These are phyloP conservation scores for Termitomyces sp. DNA, from an alignment of 768 basidiomycete genomes.

Conservation along the genomic window DNA sequence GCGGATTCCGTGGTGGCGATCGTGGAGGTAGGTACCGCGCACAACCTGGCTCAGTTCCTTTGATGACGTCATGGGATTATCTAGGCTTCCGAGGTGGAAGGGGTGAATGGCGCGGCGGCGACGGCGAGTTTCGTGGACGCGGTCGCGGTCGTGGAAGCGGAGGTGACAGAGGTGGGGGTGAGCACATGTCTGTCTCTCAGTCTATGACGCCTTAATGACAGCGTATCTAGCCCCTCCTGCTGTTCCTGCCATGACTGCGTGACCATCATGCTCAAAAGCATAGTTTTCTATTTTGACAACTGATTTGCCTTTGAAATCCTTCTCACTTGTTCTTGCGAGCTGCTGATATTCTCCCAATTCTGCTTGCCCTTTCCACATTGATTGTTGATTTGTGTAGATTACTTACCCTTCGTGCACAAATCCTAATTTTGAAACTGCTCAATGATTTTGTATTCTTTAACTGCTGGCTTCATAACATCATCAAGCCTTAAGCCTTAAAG, in stretches of 20 bases:
- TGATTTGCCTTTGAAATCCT: not conserved
- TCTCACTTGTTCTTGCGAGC: not conserved
- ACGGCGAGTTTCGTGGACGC: slow-evolving; percentile 38
- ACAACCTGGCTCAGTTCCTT: not conserved
- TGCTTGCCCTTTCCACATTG: not conserved
- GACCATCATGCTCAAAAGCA: not conserved
- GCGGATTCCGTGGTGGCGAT: slow-evolving; percentile 33
- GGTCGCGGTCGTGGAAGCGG: slow-evolving; percentile 33
- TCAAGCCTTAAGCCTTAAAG: too few species aligned
- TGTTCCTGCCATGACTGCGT: slow-evolving; percentile 17
- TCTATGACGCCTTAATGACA: slow-evolving; percentile 1
- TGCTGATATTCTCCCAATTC: not conserved
- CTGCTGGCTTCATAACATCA: not conserved
- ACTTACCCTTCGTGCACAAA: slow-evolving; percentile 2
- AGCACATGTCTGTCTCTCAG: not conserved
- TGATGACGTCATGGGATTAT: not conserved
- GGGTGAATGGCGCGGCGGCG: slow-evolving; percentile 46
- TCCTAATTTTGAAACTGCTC: slow-evolving; percentile 2
- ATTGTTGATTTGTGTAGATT: slow-evolving; percentile 6
- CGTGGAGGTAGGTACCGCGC: slow-evolving; percentile 26
- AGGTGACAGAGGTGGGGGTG: slow-evolving; percentile 33
- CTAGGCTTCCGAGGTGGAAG: slow-evolving; percentile 31
- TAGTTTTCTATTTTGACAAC: not conserved
- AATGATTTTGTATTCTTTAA: not conserved
- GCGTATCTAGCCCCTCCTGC: slow-evolving; percentile 7